Evolutionary conservation across 768 basidiomycete species (phyloP), one percentile per base, ranked within the genome.

Genomic region (Boletales sp.): DNA sequence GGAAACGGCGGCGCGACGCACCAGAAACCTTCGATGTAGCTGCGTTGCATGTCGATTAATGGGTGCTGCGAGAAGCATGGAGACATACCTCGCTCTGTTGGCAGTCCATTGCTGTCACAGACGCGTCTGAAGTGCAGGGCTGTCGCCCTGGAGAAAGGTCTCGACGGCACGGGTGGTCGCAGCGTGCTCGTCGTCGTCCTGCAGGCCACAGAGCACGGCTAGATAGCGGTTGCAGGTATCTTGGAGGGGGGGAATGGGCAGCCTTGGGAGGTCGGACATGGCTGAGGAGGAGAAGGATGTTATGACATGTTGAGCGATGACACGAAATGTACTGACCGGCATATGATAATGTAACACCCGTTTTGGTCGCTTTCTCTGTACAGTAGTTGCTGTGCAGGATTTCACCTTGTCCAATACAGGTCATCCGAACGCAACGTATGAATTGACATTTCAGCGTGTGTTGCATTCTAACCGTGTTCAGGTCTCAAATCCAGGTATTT

Each of bases 21-120:
- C 92, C 95, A 97, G 69, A 97, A 97, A 60, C 97, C 94, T 60
- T 97, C 94, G 63, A 97, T 94, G 63, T 95, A 97, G 62, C 90
- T 92, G 51, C 11, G 44, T 31, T 5, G 17, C 18, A 41, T 10
- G 17, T 44, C 15, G 8, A 37, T 19, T 14, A 17, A 15, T 19
- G 7, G n/a, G n/a, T n/a, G 31, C 27, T n/a, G 8, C 21, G 21
- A 21, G 21, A 21, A 5, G 29, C 10, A 19, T 6, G 9, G 29
- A 4, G 14, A 67, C 79, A n/a, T 45, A 86, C 87, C 87, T 91
- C 43, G 74, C 81, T 69, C 78, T 84, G 48, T 72, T 76, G 58
- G 79, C 69, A 1, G 90, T 87, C 76, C 93, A 98, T 50, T 83
- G 79, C 55, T 78, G 75, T 55, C n/a, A n/a, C n/a, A 99, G 74